Conservation (phyloP, 805 yeast genomes). For the Saccharomycopsis fodiens region DNA sequence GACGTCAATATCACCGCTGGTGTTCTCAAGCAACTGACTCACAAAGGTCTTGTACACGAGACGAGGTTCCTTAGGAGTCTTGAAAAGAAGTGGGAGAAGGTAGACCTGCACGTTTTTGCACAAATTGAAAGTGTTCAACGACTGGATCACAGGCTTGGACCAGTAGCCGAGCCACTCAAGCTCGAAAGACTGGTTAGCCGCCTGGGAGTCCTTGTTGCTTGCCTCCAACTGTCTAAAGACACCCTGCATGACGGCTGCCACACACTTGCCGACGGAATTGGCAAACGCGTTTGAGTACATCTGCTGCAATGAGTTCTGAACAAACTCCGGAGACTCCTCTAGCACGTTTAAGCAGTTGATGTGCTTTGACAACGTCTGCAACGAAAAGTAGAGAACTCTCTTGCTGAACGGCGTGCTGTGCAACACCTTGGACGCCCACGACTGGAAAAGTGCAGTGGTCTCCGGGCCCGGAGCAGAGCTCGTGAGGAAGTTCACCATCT, state of each 20-base stretch:
- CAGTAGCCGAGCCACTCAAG: slow-evolving; percentile 45
- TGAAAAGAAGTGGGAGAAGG: slow-evolving; percentile 57
- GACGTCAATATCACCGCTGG: slow-evolving; percentile 26
- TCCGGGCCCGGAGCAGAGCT: slow-evolving; percentile 20
- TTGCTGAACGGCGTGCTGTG: slow-evolving; percentile 37
- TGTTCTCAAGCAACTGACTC: slow-evolving; percentile 24
- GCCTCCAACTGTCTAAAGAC: slow-evolving; percentile 23
- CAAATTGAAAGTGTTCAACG: slow-evolving; percentile 28
- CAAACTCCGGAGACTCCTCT: slow-evolving; percentile 37
- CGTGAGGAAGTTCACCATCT: slow-evolving; percentile 38
- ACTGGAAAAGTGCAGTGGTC: slow-evolving; percentile 24
- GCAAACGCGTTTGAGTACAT: slow-evolving; percentile 58
- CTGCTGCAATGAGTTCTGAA: slow-evolving; percentile 37
- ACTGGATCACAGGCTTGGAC: slow-evolving; percentile 33
- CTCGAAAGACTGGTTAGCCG: slow-evolving; percentile 22
- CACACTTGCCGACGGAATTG: slow-evolving; percentile 54
- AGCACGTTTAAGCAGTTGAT: slow-evolving; percentile 37
- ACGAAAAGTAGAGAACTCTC: slow-evolving; percentile 53
- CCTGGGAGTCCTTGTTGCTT: slow-evolving; percentile 6
- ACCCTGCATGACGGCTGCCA: slow-evolving; percentile 34
- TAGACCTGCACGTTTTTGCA: slow-evolving; percentile 48
- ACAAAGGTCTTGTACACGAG: slow-evolving; percentile 35
- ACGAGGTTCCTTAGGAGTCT: slow-evolving; percentile 32
- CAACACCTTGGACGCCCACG: slow-evolving; percentile 43
- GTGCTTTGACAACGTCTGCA: slow-evolving; percentile 49